Conservation (phyloP, 768 basidiomycete genomes). For the Suillus weaverae region DNA sequence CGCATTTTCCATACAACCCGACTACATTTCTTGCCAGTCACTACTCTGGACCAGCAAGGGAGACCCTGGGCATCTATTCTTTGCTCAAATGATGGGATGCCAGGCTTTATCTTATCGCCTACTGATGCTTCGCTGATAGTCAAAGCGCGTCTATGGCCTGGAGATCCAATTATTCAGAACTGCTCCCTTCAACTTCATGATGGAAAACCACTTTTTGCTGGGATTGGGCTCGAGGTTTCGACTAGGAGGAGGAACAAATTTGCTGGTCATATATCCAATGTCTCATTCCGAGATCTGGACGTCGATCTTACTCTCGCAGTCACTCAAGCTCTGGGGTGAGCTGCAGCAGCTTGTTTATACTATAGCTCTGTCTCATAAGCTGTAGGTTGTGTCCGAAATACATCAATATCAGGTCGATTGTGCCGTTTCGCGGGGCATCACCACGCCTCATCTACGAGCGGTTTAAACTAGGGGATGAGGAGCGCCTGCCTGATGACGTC, state of each 20-base stretch:
- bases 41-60: conserved; percentile 31
- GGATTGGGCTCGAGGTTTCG: conserved; percentile 58
- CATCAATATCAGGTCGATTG: conserved; percentile 52
- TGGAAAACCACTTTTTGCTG: conserved; percentile 43
- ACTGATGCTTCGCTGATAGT: conserved; percentile 21
- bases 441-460: conserved; percentile 38
- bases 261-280: conserved; percentile 44
- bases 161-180: conserved; percentile 53
- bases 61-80: conserved; percentile 36
- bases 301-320: conserved; percentile 44
- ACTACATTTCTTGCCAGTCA: conserved; percentile 32
- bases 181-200: conserved; percentile 12
- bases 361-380: background rate
- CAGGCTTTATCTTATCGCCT: conserved; percentile 30
- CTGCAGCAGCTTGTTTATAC: conserved; percentile 7
- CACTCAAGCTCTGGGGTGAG: conserved; percentile 60
- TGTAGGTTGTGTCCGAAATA: conserved; percentile 66
- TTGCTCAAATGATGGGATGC: conserved; percentile 25
- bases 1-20: conserved; percentile 32
- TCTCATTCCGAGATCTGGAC: conserved; percentile 28
- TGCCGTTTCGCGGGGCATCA: conserved; percentile 36
- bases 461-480: conserved; percentile 31
- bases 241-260: conserved; percentile 65
- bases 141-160: conserved; percentile 35
- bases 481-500: conserved; percentile 49